Evolutionary conservation across 441 rosid species (phyloP).

Genomic region (Corymbia calophylla): DNA sequence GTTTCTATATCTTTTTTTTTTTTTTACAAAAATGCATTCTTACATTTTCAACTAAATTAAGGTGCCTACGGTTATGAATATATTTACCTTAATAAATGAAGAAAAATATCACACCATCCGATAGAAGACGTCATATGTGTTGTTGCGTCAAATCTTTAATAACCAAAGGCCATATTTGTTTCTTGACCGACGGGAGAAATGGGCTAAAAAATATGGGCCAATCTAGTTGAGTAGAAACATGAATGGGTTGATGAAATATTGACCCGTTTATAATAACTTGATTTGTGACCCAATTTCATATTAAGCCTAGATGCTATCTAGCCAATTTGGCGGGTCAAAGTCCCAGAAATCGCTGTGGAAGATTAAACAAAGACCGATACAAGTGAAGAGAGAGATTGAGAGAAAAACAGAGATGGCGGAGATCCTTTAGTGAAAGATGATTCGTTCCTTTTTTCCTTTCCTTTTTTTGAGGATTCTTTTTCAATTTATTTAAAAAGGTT

Average conservation of each 20-base stretch:
- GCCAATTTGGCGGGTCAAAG: neutral
- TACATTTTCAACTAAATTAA: neutral
- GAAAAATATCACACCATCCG: neutral
- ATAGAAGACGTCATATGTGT: neutral
- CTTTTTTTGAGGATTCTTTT: neutral
- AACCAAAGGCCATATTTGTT: neutral
- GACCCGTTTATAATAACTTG: neutral
- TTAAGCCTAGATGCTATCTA: neutral
- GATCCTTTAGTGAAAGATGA: neutral
- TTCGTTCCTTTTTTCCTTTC: neutral
- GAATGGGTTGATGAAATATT: neutral
- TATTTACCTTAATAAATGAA: neutral
- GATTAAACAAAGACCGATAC: neutral
- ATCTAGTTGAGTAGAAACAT: neutral
- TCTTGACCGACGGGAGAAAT: neutral
- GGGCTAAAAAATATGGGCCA: neutral
- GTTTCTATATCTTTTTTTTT: too few relatives aligned
- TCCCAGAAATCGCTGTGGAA: neutral
- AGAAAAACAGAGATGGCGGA: neutral
- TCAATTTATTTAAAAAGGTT: too few relatives aligned
- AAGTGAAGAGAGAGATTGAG: too few relatives aligned
- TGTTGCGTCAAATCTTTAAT: neutral
- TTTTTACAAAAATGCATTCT: too few relatives aligned
- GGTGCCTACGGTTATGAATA: rapidly evolving
- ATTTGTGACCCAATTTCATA: rapidly evolving